A percentile compares a stretch with the other conserved stretches of the same genome.
These are phyloP conservation scores for Colletotrichum musicola DNA, from an alignment of 2,329 filamentous ascomycete genomes.

Conservation along the genomic window DNA sequence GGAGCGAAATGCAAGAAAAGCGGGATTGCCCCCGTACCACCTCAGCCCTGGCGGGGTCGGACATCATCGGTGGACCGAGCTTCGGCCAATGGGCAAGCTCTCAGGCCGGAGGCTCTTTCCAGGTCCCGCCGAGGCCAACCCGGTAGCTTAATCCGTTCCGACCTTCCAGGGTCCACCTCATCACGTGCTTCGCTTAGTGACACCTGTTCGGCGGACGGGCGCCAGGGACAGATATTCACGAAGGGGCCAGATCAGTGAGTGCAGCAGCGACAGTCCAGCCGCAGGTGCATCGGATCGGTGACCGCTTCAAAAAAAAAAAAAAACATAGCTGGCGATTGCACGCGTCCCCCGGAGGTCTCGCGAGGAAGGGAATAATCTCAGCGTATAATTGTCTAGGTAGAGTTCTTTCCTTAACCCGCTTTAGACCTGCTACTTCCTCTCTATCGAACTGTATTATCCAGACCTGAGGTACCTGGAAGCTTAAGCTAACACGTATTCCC, in stretches of 20 bases:
- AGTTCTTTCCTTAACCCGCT: too few species aligned
- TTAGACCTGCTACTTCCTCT: too few species aligned
- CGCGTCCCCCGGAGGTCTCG: conserved; percentile 11
- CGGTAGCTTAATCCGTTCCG: conserved; percentile 37
- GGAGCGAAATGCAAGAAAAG: conserved; percentile 32
- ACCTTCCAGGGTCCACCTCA: conserved; percentile 22
- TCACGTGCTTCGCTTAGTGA: conserved; percentile 56
- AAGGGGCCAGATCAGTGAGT: conserved; percentile 44
- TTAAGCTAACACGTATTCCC: conserved; percentile 40
- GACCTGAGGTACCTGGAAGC: conserved; percentile 15
- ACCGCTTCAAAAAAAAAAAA: conserved; percentile 17
- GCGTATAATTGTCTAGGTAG: conserved; percentile 22
- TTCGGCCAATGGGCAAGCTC: conserved; percentile 30
- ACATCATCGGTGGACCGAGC: conserved; percentile 14
- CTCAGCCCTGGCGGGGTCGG: conserved; percentile 36
- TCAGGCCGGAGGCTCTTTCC: background rate
- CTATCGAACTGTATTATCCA: too few species aligned
- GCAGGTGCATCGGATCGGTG: conserved; percentile 35
- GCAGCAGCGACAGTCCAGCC: conserved; percentile 25
- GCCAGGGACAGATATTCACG: conserved; percentile 53
- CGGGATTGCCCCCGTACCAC: conserved; percentile 25
- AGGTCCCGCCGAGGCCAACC: background rate
- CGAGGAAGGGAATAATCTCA: conserved; percentile 30
- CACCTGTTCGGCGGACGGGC: conserved; percentile 54
- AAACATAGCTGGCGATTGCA: conserved; percentile 44